Conservation (phyloP, 805 yeast species). For the Isabelozyma rhagii region DNA sequence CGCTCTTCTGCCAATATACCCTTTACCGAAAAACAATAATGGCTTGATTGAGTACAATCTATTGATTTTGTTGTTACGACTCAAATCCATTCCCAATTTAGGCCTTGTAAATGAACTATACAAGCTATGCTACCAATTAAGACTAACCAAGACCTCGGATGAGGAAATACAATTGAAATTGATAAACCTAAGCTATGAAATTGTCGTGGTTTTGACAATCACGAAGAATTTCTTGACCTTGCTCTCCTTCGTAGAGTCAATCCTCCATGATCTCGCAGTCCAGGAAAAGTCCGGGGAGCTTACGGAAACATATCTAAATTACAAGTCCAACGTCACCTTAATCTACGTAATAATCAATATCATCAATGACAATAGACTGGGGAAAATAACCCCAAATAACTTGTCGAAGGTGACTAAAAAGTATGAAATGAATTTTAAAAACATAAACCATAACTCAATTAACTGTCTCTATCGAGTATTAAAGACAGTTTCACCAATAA, state of each 20-base stretch:
- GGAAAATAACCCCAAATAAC: neutral
- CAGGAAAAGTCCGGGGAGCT: neutral
- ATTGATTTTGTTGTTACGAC: conserved; percentile 32
- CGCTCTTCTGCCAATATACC: conserved; percentile 20
- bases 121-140: conserved; percentile 36
- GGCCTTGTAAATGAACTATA: conserved; percentile 42
- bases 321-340: conserved; percentile 1
- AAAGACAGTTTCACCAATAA: conserved; percentile 8
- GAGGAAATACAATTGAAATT: conserved; percentile 14
- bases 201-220: conserved; percentile 25
- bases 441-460: conserved; percentile 5
- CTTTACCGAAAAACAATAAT: conserved; percentile 36
- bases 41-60: conserved; percentile 23
- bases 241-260: conserved; percentile 20
- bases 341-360: neutral
- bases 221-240: conserved; percentile 28
- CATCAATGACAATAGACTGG: neutral
- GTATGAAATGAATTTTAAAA: conserved; percentile 2
- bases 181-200: conserved; percentile 29
- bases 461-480: conserved; percentile 10
- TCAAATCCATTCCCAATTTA: conserved; percentile 42
- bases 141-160: conserved; percentile 7
- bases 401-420: neutral
- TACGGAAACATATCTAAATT: neutral
- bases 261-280: conserved; percentile 14